These are phyloP conservation scores for Suhomyces xylopsoci DNA, from an alignment of 805 yeast species.

Conservation along the genomic window DNA sequence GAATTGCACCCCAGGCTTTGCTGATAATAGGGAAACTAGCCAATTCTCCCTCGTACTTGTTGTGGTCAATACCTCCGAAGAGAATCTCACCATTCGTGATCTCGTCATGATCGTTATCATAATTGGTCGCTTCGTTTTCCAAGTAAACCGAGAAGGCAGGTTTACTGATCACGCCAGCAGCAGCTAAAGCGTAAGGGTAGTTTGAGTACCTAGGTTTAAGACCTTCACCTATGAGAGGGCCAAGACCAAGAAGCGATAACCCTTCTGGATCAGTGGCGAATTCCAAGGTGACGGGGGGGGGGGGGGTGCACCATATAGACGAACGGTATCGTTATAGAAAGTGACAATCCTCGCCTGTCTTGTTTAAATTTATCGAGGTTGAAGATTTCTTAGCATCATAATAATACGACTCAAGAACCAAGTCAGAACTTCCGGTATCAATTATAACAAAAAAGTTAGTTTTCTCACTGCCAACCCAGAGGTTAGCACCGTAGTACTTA, in stretches of 20 bases:
- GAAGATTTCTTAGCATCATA: background rate
- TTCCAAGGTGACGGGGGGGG: too few relatives aligned
- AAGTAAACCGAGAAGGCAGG: background rate
- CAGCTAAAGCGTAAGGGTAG: background rate
- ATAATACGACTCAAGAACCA: background rate
- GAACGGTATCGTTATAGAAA: background rate
- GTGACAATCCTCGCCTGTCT: background rate
- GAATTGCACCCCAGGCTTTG: too few relatives aligned
- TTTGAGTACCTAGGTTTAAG: too few relatives aligned
- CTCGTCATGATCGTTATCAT: too few relatives aligned
- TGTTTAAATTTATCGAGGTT: background rate
- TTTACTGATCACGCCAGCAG: background rate
- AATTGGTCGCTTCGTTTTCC: background rate
- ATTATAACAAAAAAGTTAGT: too few relatives aligned
- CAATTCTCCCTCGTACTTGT: slow-evolving; percentile 53
- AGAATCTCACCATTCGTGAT: slow-evolving; percentile 28
- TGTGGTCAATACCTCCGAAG: slow-evolving; percentile 71
- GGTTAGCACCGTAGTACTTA: too few relatives aligned
- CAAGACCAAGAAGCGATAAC: background rate
- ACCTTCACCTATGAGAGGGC: background rate
- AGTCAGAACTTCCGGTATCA: background rate
- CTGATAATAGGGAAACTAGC: slow-evolving; percentile 25
- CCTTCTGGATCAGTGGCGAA: too few relatives aligned
- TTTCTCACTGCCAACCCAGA: too few relatives aligned
- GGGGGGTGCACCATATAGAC: too few relatives aligned